Evolutionary conservation across 441 rosid species (phyloP).

Genomic region (Gossypium schwendimanii): DNA sequence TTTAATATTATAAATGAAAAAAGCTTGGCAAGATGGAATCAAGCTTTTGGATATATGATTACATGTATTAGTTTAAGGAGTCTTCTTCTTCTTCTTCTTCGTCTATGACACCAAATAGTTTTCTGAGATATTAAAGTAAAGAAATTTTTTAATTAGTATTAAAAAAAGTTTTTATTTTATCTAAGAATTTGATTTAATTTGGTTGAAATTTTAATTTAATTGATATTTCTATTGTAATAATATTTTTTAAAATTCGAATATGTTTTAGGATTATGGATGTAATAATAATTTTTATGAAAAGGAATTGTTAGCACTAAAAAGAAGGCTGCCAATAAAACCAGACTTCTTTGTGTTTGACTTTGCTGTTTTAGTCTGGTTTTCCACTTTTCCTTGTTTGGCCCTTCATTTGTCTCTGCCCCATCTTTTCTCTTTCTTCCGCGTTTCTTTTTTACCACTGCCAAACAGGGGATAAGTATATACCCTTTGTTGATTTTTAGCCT

Average conservation of each 20-base stretch:
- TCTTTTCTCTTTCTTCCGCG: neutral
- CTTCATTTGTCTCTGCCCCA: neutral
- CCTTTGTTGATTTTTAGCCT: neutral
- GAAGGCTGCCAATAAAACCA: conserved; percentile 8
- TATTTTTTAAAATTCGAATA: neutral
- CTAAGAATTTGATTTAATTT: too few species aligned
- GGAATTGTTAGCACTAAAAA: too few species aligned
- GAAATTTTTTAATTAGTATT: neutral
- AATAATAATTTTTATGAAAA: too few species aligned
- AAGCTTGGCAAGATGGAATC: neutral
- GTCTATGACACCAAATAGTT: neutral
- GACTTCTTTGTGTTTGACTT: conserved; percentile 25
- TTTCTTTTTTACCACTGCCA: neutral
- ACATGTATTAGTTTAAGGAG: conserved; percentile 8
- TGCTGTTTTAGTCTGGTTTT: conserved; percentile 2
- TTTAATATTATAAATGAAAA: neutral
- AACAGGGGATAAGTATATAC: neutral
- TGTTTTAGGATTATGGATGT: neutral
- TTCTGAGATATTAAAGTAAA: too few species aligned
- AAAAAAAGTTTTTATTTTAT: too few species aligned
- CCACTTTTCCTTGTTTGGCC: neutral
- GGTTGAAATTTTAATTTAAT: too few species aligned
- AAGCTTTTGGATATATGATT: neutral
- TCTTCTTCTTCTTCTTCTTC: neutral
- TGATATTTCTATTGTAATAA: too few species aligned